Conservation (phyloP, 192 early-diverging fungal species). For the Rhizoclosmatium globosum region DNA sequence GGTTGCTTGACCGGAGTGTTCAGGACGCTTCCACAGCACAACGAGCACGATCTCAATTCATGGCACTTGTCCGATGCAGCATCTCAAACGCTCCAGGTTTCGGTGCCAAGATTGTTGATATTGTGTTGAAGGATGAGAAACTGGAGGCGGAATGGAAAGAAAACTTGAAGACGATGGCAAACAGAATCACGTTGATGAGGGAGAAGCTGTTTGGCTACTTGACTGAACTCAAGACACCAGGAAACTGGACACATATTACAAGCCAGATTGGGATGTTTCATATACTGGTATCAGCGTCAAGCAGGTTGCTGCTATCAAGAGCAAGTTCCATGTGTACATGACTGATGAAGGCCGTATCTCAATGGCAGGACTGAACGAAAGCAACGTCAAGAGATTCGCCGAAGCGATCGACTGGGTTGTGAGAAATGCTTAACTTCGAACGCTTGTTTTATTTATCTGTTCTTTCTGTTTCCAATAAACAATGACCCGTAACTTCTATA, state of each 20-base stretch:
- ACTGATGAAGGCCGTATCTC: constrained; percentile 93
- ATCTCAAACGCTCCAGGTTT: constrained; percentile 92
- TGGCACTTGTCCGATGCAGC: constrained; percentile 80
- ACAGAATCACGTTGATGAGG: constrained; percentile 91
- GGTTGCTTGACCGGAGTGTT: constrained; percentile 88
- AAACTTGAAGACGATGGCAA: constrained; percentile 75
- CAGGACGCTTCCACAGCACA: constrained; percentile 54
- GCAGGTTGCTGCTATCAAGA: constrained; percentile 82
- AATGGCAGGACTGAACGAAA: constrained; percentile 90
- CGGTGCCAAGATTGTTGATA: constrained; percentile 85
- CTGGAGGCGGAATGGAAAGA: constrained; percentile 82
- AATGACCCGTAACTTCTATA: not conserved
- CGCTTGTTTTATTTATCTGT: not conserved
- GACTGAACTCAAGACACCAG: constrained; percentile 79
- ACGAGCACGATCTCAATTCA: constrained; percentile 80
- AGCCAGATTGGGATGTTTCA: constrained; percentile 96
- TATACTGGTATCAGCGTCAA: constrained; percentile 85
- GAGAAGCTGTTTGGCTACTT: constrained; percentile 70
- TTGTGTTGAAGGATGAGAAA: constrained; percentile 82
- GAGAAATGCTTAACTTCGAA: constrained; percentile 65
- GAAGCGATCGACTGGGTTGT: constrained; percentile 91
- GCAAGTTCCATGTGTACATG: constrained; percentile 92
- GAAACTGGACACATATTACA: constrained; percentile 94
- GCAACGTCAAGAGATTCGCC: constrained; percentile 91
- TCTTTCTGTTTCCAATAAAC: not conserved